A percentile compares a stretch with the other conserved stretches of the same genome.
These are phyloP conservation scores for Monosporascus ibericus DNA, from an alignment of 2,329 filamentous ascomycete species.

Conservation along the genomic window DNA sequence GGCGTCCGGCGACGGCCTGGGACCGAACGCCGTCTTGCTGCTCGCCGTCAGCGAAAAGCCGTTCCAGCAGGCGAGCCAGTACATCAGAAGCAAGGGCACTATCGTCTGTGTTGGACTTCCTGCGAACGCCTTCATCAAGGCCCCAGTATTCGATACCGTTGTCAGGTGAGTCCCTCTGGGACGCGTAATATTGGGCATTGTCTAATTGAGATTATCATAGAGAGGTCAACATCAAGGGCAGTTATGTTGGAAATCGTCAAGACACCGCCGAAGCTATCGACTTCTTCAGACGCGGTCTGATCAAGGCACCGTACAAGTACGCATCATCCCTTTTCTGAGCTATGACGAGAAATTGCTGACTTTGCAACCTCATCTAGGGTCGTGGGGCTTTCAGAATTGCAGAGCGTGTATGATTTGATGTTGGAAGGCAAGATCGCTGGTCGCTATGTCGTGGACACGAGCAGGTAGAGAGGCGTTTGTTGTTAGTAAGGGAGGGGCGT, in stretches of 20 bases:
- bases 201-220: constrained; percentile 25
- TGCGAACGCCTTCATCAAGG: constrained; percentile 69
- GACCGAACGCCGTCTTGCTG: constrained; percentile 81
- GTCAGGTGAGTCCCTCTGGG: constrained; percentile 34
- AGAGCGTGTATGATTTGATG: background rate
- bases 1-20: constrained; percentile 71
- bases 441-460: constrained; percentile 1
- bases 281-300: constrained; percentile 77
- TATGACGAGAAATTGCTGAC: background rate
- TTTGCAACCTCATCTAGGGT: background rate
- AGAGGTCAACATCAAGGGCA: constrained; percentile 90
- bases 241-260: constrained; percentile 87
- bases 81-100: constrained; percentile 74
- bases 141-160: constrained; percentile 85
- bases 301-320: constrained; percentile 78
- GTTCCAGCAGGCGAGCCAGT: constrained; percentile 89
- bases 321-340: background rate
- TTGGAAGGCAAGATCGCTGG: background rate
- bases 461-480: background rate
- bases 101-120: constrained; percentile 89
- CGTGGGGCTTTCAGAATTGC: background rate
- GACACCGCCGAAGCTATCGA: constrained; percentile 86
- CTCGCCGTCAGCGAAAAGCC: constrained; percentile 85
- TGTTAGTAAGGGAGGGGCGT: no score
- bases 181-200: background rate